These are phyloP conservation scores for Candida maltosa DNA, from an alignment of 805 yeast genomes.

Conservation along the genomic window DNA sequence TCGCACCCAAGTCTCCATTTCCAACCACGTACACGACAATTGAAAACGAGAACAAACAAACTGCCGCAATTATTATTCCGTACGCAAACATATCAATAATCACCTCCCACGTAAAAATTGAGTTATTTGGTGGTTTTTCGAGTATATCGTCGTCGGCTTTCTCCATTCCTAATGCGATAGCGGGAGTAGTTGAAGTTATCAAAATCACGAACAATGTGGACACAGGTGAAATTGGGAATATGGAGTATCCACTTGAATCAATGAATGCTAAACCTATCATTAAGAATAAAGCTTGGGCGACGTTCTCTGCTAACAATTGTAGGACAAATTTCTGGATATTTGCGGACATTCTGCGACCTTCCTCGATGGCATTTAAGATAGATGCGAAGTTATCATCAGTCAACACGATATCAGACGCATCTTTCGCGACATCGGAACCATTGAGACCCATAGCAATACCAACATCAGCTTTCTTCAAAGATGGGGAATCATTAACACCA, in stretches of 20 bases:
- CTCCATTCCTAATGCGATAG: conserved; percentile 47
- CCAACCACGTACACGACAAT: conserved; percentile 67
- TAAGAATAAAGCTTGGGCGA: conserved; percentile 59
- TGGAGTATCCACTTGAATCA: conserved; percentile 62
- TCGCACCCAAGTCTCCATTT: conserved; percentile 58
- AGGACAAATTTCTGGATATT: conserved; percentile 33
- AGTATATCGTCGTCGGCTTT: conserved; percentile 61
- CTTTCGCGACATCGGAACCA: conserved; percentile 97
- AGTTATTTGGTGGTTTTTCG: conserved; percentile 61
- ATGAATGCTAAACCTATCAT: conserved; percentile 72
- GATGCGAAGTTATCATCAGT: conserved; percentile 95
- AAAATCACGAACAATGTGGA: conserved; percentile 34
- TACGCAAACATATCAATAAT: conserved; percentile 67
- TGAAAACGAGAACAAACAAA: conserved; percentile 66
- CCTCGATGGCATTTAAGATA: conserved; percentile 70
- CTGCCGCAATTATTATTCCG: conserved; percentile 70
- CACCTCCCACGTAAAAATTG: conserved; percentile 65
- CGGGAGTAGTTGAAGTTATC: conserved; percentile 35
- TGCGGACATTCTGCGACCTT: conserved; percentile 30
- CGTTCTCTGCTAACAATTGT: conserved; percentile 32
- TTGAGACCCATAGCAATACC: conserved; percentile 89
- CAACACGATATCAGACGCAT: conserved; percentile 93
- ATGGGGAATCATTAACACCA: conserved; percentile 97
- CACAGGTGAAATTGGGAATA: conserved; percentile 66
- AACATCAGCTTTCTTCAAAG: conserved; percentile 87